Evolutionary conservation across 2,329 filamentous ascomycete species (phyloP).

Genomic region (Epichloe aotearoae): DNA sequence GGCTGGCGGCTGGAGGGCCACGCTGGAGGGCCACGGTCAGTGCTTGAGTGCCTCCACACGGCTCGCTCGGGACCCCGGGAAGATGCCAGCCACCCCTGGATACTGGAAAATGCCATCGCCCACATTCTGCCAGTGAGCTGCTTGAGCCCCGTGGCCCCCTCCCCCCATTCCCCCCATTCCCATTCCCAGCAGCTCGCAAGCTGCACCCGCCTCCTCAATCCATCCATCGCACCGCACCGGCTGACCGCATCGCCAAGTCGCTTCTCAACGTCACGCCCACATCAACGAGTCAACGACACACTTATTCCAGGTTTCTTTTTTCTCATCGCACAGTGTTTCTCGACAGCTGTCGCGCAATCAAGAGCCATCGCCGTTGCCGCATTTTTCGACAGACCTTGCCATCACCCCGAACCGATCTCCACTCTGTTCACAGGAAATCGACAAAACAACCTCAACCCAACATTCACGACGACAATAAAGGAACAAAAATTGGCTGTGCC

Average conservation of each 20-base stretch:
- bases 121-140: background rate
- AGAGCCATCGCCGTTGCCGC: background rate
- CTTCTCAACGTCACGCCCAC: background rate
- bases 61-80: background rate
- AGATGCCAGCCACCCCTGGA: background rate
- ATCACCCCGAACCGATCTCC: background rate
- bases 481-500: background rate
- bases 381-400: background rate
- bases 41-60: background rate
- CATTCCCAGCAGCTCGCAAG: background rate
- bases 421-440: background rate
- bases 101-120: background rate
- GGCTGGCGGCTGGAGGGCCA: background rate
- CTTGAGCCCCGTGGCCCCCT: background rate
- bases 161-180: conserved; percentile 1
- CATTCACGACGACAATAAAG: background rate
- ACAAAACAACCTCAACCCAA: background rate
- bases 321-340: background rate
- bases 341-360: background rate
- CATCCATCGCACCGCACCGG: background rate
- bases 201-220: background rate
- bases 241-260: conserved; percentile 3
- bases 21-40: background rate
- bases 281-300: background rate
- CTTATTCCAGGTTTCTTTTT: background rate